Conservation (phyloP, 2,329 filamentous ascomycete species). For the Ceratocystis harringtonii region DNA sequence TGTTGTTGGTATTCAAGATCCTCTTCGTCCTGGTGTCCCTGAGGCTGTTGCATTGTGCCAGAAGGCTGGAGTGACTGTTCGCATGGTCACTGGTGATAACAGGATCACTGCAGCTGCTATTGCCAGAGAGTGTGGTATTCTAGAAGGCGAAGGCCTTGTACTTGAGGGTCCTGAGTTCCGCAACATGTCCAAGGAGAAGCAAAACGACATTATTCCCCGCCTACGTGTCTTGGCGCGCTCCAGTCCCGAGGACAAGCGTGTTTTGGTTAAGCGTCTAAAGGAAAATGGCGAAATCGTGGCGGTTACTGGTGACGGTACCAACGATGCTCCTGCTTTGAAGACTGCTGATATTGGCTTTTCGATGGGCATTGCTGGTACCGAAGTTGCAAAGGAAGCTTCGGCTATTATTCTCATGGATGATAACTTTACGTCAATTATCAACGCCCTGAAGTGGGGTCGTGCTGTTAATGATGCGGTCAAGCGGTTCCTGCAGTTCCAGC, state of each 20-base stretch:
- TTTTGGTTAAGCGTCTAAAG: conserved; percentile 56
- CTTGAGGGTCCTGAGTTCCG: conserved; percentile 70
- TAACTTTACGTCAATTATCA: conserved; percentile 76
- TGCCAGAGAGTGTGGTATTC: conserved; percentile 62
- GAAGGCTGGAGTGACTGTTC: conserved; percentile 60
- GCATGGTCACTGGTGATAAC: conserved; percentile 80
- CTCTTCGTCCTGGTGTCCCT: conserved; percentile 57
- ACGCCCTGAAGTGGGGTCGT: conserved; percentile 66
- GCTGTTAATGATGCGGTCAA: conserved; percentile 66
- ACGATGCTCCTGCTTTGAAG: conserved; percentile 68
- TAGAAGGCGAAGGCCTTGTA: conserved; percentile 50
- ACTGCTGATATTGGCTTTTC: conserved; percentile 72
- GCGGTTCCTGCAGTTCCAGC: conserved; percentile 62
- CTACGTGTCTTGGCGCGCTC: conserved; percentile 60
- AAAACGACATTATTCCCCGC: conserved; percentile 51
- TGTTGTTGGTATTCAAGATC: conserved; percentile 69
- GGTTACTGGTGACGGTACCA: conserved; percentile 71
- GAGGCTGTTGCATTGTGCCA: conserved; percentile 61
- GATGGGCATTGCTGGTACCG: conserved; percentile 72
- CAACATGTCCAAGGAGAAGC: conserved; percentile 50
- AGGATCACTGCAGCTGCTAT: conserved; percentile 65
- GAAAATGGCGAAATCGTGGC: conserved; percentile 63
- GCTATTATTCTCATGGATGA: conserved; percentile 80
- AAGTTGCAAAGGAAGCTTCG: conserved; percentile 73
- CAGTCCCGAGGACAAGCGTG: conserved; percentile 62